Conservation (phyloP, 1,284 basidiomycete genomes). For the Malassezia restricta region DNA sequence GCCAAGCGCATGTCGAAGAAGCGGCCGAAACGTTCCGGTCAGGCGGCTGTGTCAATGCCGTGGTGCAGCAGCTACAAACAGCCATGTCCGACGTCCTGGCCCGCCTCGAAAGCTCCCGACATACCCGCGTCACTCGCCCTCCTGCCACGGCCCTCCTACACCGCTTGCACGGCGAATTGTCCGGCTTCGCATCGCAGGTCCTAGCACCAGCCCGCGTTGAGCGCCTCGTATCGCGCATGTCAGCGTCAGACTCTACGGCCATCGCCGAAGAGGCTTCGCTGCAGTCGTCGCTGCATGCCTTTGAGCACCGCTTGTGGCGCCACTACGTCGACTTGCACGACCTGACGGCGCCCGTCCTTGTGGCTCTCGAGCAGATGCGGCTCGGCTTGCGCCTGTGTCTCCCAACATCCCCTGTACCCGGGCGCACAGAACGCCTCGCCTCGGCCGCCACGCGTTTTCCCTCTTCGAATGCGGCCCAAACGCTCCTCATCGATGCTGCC, state of each 20-base stretch:
- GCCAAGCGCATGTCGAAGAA: conserved; percentile 55
- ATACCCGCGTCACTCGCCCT: conserved; percentile 3
- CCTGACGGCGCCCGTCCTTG: conserved; percentile 57
- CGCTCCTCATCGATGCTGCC: neutral
- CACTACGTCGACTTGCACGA: conserved; percentile 55
- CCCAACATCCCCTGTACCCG: neutral
- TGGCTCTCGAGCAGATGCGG: conserved; percentile 57
- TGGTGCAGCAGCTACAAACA: conserved; percentile 45
- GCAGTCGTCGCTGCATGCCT: conserved; percentile 46
- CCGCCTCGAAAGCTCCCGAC: neutral
- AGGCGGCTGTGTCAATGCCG: conserved; percentile 55
- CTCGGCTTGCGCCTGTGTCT: conserved; percentile 59
- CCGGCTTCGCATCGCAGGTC: conserved; percentile 27
- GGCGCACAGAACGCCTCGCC: neutral
- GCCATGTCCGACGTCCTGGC: conserved; percentile 24
- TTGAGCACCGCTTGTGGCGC: conserved; percentile 48
- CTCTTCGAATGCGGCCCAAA: neutral
- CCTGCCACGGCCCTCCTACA: conserved; percentile 56
- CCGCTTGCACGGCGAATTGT: conserved; percentile 68
- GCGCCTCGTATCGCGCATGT: conserved; percentile 32
- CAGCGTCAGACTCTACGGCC: conserved; percentile 8
- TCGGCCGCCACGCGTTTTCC: conserved; percentile 4
- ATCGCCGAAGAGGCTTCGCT: conserved; percentile 33
- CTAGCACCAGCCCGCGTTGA: conserved; percentile 24
- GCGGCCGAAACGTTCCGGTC: conserved; percentile 56